A percentile compares a stretch with the other conserved stretches of the same genome.
Conservation (phyloP, 495 filamentous ascomycete genomes). For the Xylaria castorea region DNA sequence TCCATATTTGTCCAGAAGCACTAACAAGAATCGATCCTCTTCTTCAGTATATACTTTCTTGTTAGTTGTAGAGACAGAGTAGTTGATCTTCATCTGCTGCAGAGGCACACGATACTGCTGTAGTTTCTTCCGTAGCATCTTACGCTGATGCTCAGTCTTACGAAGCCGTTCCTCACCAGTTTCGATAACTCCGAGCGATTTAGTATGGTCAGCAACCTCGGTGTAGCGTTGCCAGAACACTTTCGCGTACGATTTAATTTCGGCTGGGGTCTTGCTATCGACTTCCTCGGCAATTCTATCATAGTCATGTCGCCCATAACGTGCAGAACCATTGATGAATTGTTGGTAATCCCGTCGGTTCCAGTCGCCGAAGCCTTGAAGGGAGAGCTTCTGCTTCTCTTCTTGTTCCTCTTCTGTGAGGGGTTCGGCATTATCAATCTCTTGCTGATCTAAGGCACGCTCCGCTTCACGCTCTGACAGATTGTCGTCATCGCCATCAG, state of each 20-base stretch:
- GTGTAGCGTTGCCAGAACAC: constrained; percentile 94
- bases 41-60: constrained; percentile 99
- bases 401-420: constrained; percentile 89
- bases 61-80: constrained; percentile 98
- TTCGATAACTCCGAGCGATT: constrained; percentile 86
- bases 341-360: constrained; percentile 97
- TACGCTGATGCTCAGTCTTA: constrained; percentile 89
- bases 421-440: constrained; percentile 89
- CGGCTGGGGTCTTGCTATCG: constrained; percentile 84
- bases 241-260: constrained; percentile 87
- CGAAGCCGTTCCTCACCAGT: constrained; percentile 87
- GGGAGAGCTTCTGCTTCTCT: constrained; percentile 78
- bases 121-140: constrained; percentile 95
- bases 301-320: constrained; percentile 86
- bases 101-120: constrained; percentile 93
- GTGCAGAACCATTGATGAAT: constrained; percentile 92
- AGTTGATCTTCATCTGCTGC: constrained; percentile 98
- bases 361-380: constrained; percentile 91
- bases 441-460: constrained; percentile 83
- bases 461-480: constrained; percentile 85
- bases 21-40: constrained; percentile 94
- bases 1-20: constrained; percentile 89
- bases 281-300: constrained; percentile 86
- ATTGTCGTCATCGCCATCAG: constrained; percentile 84
- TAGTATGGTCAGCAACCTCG: constrained; percentile 85